Base-by-base conservation (phyloP, 2,329 filamentous ascomycete genomes). In the Xylaria sp. region DNA sequence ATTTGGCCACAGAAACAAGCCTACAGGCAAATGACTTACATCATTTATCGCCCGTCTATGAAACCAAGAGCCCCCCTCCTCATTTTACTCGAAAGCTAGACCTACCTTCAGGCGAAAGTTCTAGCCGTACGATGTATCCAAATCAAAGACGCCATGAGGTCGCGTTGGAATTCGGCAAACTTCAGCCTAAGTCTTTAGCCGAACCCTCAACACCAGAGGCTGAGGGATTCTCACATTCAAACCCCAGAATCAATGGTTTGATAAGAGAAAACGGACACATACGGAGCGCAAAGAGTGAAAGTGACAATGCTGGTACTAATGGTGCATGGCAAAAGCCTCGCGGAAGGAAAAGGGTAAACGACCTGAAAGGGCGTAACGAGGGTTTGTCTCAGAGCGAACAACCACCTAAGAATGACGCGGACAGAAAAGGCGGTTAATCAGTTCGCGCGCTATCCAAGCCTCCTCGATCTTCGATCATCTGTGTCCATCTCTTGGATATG, bases 31-130 rank as follows among this genome's bases (percentile, higher is more conserved):
- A 81, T 9, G 86, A 87, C 9, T 76, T 82, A 59, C 82, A 84
- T 50, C 86, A 85, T 72, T 83, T 94, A 1, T 94, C 92, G 0
- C 92, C 92, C 0, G 92, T 94, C 0, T 91, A 91, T 63, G 92
- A 94, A 80, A 86, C 87, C 5, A 85, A 87, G n/a, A 91, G 90
- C 0, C 90, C 91, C 2, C 93, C 92, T 1, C 91, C 92, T 1
- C 91, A 85, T 2, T 82, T 86, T 13, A 81, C 82, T 64, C 84
- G 90, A 63, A 89, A 85, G 57, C 81, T 84, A 59, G 88, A 89
- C 32, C 71, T 79, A 1, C 75, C 79, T 13, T 68, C 74, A 21
- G 76, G 74, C 60, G 44, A 79, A 75, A 57, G 69, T 16, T 68
- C 71, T 27, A 29, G 58, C 35, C 62, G 66, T 23, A 35, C 66